phyloP scores from a whole-genome alignment of 73 alveolate genomes.

The Halteria grandinella region DNA sequence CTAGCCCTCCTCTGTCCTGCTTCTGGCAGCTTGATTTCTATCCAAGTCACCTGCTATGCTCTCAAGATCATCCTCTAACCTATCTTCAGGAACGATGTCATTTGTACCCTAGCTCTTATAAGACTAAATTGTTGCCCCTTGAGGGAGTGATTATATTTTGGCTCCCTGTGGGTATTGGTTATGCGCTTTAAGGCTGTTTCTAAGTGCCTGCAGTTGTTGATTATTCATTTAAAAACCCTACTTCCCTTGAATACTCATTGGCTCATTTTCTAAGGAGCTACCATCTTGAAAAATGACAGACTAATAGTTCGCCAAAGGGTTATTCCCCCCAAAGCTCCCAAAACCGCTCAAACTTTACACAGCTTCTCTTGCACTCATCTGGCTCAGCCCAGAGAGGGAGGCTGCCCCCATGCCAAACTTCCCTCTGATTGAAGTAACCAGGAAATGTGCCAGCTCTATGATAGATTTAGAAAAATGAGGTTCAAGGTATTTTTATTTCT shows the following conservation, averaged over 20 bases:
- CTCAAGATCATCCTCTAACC: background rate
- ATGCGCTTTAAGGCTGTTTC: background rate
- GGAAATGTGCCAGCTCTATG: background rate
- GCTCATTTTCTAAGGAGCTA: conserved; percentile 5
- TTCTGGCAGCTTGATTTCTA: background rate
- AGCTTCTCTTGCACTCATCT: background rate
- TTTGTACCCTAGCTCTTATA: conserved; percentile 2
- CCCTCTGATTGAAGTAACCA: background rate
- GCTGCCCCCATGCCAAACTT: background rate
- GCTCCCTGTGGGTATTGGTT: background rate
- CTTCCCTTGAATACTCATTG: too few species aligned
- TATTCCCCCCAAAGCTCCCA: background rate
- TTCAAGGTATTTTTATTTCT: conserved; percentile 17
- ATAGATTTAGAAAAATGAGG: background rate
- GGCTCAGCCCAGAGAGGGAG: conserved; percentile 36
- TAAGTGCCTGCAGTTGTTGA: too few species aligned
- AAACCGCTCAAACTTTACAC: too few species aligned
- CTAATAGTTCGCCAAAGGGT: background rate
- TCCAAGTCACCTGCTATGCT: background rate
- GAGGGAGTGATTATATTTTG: too few species aligned
- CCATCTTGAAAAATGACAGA: background rate
- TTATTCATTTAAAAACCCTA: too few species aligned
- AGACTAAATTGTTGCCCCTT: too few species aligned
- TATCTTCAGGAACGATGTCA: background rate
- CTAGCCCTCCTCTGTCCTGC: background rate